Evolutionary conservation across 176 grass and related monocot species (phyloP).

Genomic region (Guadua angustifolia): DNA sequence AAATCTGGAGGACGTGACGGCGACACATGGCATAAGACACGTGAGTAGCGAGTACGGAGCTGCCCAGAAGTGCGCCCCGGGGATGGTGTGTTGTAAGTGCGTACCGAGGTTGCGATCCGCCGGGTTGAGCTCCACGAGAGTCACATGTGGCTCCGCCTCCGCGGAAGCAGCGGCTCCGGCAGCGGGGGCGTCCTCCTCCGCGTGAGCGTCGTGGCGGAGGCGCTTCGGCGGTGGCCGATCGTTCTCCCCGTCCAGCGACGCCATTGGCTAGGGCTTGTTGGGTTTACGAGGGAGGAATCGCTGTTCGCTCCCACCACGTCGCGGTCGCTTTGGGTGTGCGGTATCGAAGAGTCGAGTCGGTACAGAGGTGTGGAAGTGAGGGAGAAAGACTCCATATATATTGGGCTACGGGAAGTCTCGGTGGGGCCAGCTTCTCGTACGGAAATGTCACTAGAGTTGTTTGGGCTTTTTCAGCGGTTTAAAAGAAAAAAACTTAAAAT

Average conservation of each 20-base stretch:
- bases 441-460: no score
- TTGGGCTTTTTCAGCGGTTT: no score
- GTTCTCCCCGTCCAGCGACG: conserved; percentile 25
- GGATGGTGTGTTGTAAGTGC: neutral
- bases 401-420: no score
- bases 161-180: neutral
- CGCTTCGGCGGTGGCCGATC: neutral
- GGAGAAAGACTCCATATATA: neutral
- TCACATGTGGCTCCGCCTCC: neutral
- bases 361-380: neutral
- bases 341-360: neutral
- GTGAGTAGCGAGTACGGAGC: neutral
- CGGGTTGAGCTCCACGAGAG: conserved; percentile 57
- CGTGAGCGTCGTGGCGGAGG: neutral
- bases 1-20: conserved; percentile 46
- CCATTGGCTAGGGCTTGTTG: conserved; percentile 35
- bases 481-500: no score
- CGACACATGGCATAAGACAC: neutral
- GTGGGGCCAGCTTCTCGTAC: no score
- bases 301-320: neutral
- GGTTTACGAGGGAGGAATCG: neutral
- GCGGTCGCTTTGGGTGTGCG: neutral
- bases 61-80: neutral
- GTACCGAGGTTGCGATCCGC: conserved; percentile 71
- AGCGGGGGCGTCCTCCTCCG: neutral